These are phyloP conservation scores for Paraphoma chrysanthemicola DNA, from an alignment of 2,329 filamentous ascomycete species.

Conservation along the genomic window DNA sequence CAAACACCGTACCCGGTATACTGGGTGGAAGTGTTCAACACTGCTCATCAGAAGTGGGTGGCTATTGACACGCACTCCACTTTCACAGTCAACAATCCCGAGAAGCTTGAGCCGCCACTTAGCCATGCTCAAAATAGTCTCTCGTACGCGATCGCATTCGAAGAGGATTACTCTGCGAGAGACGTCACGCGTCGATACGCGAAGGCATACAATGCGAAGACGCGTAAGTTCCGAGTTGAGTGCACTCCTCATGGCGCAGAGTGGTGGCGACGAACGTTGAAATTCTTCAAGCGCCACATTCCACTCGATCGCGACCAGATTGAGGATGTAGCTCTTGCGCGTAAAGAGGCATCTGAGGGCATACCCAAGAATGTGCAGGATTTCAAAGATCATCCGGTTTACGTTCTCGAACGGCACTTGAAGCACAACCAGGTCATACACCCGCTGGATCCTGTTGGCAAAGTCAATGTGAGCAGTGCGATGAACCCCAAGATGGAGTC, in stretches of 20 bases:
- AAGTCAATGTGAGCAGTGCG: slow-evolving; percentile 70
- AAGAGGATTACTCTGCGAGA: slow-evolving; percentile 76
- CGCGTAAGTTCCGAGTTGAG: slow-evolving; percentile 81
- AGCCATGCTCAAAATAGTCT: slow-evolving; percentile 78
- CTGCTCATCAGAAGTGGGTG: slow-evolving; percentile 89
- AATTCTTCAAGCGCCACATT: slow-evolving; percentile 46
- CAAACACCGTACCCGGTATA: slow-evolving; percentile 85
- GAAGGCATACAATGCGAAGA: slow-evolving; percentile 91
- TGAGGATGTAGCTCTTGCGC: slow-evolving; percentile 78
- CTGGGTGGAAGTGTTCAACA: slow-evolving; percentile 92
- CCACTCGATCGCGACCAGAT: slow-evolving; percentile 76
- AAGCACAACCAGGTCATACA: slow-evolving; percentile 82
- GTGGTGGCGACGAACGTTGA: slow-evolving; percentile 64
- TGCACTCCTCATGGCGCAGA: slow-evolving; percentile 60
- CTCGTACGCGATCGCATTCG: slow-evolving; percentile 84
- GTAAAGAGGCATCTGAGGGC: slow-evolving; percentile 73
- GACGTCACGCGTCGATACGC: slow-evolving; percentile 90
- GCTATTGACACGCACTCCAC: slow-evolving; percentile 86
- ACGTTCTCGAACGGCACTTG: slow-evolving; percentile 83
- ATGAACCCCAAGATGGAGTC: slow-evolving; percentile 70
- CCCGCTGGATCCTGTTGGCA: slow-evolving; percentile 76
- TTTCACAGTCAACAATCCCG: slow-evolving; percentile 75
- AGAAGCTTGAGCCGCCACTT: slow-evolving; percentile 81
- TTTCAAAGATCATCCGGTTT: slow-evolving; percentile 80
- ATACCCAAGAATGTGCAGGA: slow-evolving; percentile 88